A percentile compares a stretch with the other conserved stretches of the same genome.
Evolutionary conservation across 345 rosid genomes (phyloP).

Genomic region (Lumnitzera racemosa): DNA sequence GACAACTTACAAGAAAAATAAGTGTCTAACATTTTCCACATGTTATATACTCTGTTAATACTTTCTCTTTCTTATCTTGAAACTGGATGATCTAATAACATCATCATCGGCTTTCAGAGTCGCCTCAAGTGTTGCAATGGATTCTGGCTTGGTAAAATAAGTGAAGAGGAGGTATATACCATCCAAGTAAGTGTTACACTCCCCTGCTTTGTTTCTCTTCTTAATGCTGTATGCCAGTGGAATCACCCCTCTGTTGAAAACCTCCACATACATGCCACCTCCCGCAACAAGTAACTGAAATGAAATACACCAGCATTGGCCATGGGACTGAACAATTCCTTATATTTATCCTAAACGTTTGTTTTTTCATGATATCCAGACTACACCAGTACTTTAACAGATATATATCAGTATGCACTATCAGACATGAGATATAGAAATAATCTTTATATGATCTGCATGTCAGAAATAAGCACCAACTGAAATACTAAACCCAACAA

Average conservation of each 20-base stretch:
- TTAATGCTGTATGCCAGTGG: slow-evolving; percentile 84
- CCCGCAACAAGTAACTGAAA: slow-evolving; percentile 92
- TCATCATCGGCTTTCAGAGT: slow-evolving; percentile 56
- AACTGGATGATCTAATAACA: slow-evolving; percentile 61
- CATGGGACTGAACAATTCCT: neutral
- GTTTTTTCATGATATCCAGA: neutral
- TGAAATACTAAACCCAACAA: neutral
- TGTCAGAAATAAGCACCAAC: too few relatives aligned
- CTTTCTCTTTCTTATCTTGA: slow-evolving; percentile 72
- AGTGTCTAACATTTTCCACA: too few relatives aligned
- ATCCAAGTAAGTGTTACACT: slow-evolving; percentile 69
- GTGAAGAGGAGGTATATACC: slow-evolving; percentile 89
- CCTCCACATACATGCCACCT: slow-evolving; percentile 95
- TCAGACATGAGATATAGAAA: too few relatives aligned
- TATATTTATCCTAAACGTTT: neutral
- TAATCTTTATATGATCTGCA: too few relatives aligned
- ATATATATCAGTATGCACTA: too few relatives aligned
- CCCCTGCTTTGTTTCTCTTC: slow-evolving; percentile 86
- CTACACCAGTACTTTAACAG: too few relatives aligned
- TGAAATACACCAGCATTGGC: slow-evolving; percentile 1
- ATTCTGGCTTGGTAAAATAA: slow-evolving; percentile 85
- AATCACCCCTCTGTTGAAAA: slow-evolving; percentile 91
- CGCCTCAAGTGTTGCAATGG: slow-evolving; percentile 43
- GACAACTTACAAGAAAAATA: too few relatives aligned
- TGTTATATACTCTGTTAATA: slow-evolving; percentile 13